Evolutionary conservation across 179 eudicot species (phyloP).

Genomic region (Actinidia polygama): DNA sequence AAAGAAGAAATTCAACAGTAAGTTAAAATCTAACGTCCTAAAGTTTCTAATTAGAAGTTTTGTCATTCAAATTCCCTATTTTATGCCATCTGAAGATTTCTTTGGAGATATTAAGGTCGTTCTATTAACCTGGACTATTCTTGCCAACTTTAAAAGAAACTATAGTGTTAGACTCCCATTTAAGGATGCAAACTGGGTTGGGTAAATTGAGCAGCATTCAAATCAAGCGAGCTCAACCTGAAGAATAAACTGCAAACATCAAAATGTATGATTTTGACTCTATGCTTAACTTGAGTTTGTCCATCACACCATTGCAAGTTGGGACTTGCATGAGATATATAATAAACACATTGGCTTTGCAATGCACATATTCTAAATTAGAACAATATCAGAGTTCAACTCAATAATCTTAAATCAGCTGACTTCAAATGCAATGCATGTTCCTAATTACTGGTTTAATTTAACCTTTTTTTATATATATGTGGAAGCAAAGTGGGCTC

Average conservation of each 20-base stretch:
- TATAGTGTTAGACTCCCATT: neutral
- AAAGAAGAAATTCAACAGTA: conserved; percentile 91
- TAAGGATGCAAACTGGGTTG: neutral
- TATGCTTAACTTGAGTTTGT: neutral
- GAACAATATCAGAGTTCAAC: too few species aligned
- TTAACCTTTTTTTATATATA: too few species aligned
- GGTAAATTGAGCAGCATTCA: neutral
- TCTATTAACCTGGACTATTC: neutral
- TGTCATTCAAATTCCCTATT: neutral
- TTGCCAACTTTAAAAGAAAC: neutral
- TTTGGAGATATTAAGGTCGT: neutral
- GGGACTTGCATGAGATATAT: too few species aligned
- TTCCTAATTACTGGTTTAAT: too few species aligned
- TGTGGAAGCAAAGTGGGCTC: too few species aligned
- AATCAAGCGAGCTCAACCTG: neutral
- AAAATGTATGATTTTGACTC: neutral
- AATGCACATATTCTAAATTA: too few species aligned
- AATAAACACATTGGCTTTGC: too few species aligned
- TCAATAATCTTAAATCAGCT: too few species aligned
- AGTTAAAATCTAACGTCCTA: conserved; percentile 32
- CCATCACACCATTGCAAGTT: too few species aligned
- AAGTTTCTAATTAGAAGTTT: neutral
- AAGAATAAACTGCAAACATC: neutral
- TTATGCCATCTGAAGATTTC: neutral
- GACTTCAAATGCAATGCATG: too few species aligned